A percentile compares a stretch with the other conserved stretches of the same genome.
Conservation (phyloP, 1,139 yeast species). For the Hansenula sp. region DNA sequence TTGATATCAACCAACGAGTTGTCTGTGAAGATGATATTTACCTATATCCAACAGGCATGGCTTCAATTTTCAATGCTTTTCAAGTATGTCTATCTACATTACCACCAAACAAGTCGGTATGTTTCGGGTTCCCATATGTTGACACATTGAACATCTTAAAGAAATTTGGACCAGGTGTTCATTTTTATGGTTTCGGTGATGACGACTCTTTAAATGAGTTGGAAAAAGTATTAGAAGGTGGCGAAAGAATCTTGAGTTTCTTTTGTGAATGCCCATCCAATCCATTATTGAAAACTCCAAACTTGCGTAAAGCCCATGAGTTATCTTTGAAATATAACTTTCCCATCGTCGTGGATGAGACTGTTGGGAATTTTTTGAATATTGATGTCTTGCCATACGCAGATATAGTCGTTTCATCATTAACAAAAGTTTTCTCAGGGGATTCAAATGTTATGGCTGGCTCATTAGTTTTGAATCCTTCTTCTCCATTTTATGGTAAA, state of each 20-base stretch:
- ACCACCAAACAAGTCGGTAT: slow-evolving; percentile 65
- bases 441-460: slow-evolving; percentile 97
- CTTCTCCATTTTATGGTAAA: slow-evolving; percentile 45
- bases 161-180: slow-evolving; percentile 87
- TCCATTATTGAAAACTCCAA: slow-evolving; percentile 82
- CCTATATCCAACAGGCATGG: slow-evolving; percentile 90
- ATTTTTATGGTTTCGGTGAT: slow-evolving; percentile 83
- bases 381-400: slow-evolving; percentile 77
- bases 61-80: slow-evolving; percentile 83
- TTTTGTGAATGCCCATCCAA: slow-evolving; percentile 95
- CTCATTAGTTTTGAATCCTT: slow-evolving; percentile 72
- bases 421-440: slow-evolving; percentile 91
- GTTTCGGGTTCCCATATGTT: slow-evolving; percentile 94
- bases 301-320: slow-evolving; percentile 56
- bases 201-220: slow-evolving; percentile 64
- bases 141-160: slow-evolving; percentile 83
- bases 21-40: slow-evolving; percentile 53
- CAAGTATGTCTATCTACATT: slow-evolving; percentile 47
- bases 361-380: slow-evolving; percentile 87
- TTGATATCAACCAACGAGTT: slow-evolving; percentile 9
- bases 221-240: slow-evolving; percentile 55
- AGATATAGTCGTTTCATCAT: slow-evolving; percentile 81
- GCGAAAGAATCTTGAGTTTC: slow-evolving; percentile 61
- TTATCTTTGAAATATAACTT: slow-evolving; percentile 70
- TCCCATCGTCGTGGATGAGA: slow-evolving; percentile 85